Conservation (phyloP, 768 basidiomycete genomes). For the Myochromella boudieri region DNA sequence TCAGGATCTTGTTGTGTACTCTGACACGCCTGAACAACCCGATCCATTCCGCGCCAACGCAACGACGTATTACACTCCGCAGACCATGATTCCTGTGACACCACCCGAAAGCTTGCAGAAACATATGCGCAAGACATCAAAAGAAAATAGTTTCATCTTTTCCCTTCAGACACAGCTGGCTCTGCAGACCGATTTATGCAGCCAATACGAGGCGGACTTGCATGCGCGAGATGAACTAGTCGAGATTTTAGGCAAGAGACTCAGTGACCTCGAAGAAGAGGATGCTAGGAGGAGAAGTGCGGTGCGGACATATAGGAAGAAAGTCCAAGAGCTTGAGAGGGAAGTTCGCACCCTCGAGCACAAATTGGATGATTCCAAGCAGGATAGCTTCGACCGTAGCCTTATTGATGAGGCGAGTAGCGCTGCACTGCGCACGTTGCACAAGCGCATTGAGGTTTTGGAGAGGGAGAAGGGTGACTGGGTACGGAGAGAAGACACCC, state of each 20-base stretch:
- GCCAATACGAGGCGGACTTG: slow-evolving; percentile 77
- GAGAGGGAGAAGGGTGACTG: slow-evolving; percentile 63
- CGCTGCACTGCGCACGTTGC: slow-evolving; percentile 76
- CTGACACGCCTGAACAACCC: slow-evolving; percentile 39
- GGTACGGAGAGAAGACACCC: slow-evolving; percentile 38
- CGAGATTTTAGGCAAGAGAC: slow-evolving; percentile 52
- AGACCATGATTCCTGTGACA: slow-evolving; percentile 67
- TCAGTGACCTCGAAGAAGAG: slow-evolving; percentile 59
- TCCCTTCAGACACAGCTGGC: slow-evolving; percentile 75
- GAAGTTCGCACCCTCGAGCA: slow-evolving; percentile 72
- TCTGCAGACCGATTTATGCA: slow-evolving; percentile 71
- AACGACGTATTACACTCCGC: slow-evolving; percentile 75
- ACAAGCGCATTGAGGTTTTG: slow-evolving; percentile 75
- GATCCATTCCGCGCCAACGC: slow-evolving; percentile 77
- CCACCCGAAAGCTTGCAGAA: slow-evolving; percentile 45
- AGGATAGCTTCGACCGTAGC: slow-evolving; percentile 78
- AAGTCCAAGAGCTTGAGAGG: slow-evolving; percentile 71
- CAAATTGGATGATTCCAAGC: slow-evolving; percentile 81
- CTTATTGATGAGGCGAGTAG: slow-evolving; percentile 84
- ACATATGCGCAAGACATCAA: slow-evolving; percentile 62
- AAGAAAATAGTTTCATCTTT: slow-evolving; percentile 70
- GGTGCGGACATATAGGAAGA: slow-evolving; percentile 70
- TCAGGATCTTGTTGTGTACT: slow-evolving; percentile 48
- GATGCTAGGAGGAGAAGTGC: slow-evolving; percentile 56
- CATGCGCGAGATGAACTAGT: slow-evolving; percentile 73